Conservation (phyloP, 2,329 filamentous ascomycete species). For the Penicillium brevicompactum region DNA sequence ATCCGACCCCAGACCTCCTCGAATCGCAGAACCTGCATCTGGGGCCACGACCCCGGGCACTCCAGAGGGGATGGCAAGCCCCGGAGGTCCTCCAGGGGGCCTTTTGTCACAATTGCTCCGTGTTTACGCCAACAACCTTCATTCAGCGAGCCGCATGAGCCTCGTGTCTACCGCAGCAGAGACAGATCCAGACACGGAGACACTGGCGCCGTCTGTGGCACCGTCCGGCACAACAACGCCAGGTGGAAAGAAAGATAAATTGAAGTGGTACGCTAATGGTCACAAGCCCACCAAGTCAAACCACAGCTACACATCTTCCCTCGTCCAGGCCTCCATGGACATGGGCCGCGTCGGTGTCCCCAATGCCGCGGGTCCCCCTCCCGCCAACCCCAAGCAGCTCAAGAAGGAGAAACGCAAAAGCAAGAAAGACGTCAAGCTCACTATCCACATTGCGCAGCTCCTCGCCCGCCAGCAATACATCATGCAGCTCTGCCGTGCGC, state of each 20-base stretch:
- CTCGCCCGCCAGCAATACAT: constrained; percentile 56
- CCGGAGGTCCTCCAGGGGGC: constrained; percentile 44
- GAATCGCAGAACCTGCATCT: constrained; percentile 14
- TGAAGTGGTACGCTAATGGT: constrained; percentile 35
- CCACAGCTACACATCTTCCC: constrained; percentile 29
- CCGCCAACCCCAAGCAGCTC: constrained; percentile 21
- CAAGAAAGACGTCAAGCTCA: constrained; percentile 50
- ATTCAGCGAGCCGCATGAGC: constrained; percentile 30
- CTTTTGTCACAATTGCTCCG: constrained; percentile 71
- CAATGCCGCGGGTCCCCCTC: constrained; percentile 21
- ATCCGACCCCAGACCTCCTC: neutral
- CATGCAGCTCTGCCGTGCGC: constrained; percentile 31
- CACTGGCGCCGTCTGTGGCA: constrained; percentile 14
- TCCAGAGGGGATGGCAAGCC: constrained; percentile 16
- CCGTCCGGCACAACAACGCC: constrained; percentile 14
- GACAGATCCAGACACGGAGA: constrained; percentile 20
- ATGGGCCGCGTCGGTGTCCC: constrained; percentile 27
- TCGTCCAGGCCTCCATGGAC: constrained; percentile 29
- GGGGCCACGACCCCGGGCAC: constrained; percentile 19
- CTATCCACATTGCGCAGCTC: constrained; percentile 64
- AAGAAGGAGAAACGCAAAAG: constrained; percentile 46
- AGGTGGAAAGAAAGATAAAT: constrained; percentile 26
- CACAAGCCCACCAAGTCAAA: constrained; percentile 15
- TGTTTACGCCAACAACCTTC: constrained; percentile 60
- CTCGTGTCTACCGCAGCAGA: constrained; percentile 17